These are phyloP conservation scores for Adansonia digitata DNA, from an alignment of 345 rosid species.

Conservation along the genomic window DNA sequence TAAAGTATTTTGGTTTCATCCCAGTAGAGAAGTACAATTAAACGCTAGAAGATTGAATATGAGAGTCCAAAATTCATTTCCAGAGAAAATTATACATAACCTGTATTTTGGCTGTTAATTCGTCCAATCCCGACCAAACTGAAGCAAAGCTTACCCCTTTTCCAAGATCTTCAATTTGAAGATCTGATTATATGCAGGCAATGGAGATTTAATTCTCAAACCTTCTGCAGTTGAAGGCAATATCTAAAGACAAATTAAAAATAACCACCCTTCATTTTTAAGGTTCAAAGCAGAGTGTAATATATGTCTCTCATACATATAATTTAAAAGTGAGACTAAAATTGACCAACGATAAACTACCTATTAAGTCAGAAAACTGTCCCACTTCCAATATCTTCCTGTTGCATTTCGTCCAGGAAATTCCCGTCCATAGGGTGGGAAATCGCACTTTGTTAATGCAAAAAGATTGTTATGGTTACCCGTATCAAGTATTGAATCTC, in stretches of 20 bases:
- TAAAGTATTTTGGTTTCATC: neutral
- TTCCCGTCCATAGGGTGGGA: slow-evolving; percentile 11
- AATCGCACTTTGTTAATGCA: slow-evolving; percentile 26
- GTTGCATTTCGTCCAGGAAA: neutral
- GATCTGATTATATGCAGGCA: slow-evolving; percentile 2
- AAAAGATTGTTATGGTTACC: slow-evolving; percentile 29
- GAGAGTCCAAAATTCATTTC: neutral
- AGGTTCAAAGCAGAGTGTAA: neutral
- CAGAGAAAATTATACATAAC: neutral
- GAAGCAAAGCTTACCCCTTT: slow-evolving; percentile 40
- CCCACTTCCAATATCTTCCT: neutral
- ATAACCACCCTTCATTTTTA: neutral
- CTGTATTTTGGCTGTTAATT: slow-evolving; percentile 4
- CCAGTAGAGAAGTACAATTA: neutral
- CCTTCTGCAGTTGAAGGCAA: neutral
- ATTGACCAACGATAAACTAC: neutral
- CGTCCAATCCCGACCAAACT: slow-evolving; percentile 32
- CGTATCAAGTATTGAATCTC: slow-evolving; percentile 42
- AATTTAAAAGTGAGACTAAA: no score
- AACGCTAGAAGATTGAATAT: neutral
- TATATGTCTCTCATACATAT: no score
- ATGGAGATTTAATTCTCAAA: neutral
- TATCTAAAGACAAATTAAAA: neutral
- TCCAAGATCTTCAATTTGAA: slow-evolving; percentile 19
- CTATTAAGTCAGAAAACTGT: neutral